phyloP scores from a whole-genome alignment of 331 rosid species.

The Malus hybrid region DNA sequence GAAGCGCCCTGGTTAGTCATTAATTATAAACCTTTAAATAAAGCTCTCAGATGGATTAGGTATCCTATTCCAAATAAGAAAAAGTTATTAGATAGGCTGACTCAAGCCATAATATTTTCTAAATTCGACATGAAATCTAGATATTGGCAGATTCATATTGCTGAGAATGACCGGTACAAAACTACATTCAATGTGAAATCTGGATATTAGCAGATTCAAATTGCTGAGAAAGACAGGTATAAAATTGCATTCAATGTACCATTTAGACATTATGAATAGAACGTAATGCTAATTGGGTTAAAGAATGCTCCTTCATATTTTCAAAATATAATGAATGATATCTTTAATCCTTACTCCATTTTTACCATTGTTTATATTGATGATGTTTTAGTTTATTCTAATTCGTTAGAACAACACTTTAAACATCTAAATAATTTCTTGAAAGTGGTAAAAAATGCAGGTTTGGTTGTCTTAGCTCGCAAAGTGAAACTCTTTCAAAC shows the following conservation, averaged over 20 bases:
- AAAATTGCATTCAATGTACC: not conserved
- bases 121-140: not conserved
- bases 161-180: not conserved
- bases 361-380: not conserved
- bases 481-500: too few species aligned
- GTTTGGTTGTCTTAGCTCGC: too few species aligned
- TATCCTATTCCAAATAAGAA: not conserved
- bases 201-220: too few species aligned
- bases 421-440: not conserved
- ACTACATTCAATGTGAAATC: not conserved
- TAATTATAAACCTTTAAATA: not conserved
- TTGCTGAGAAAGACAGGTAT: too few species aligned
- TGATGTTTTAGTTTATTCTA: not conserved
- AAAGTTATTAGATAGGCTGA: not conserved
- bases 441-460: too few species aligned
- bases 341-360: not conserved
- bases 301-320: not conserved
- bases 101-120: not conserved
- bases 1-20: too few species aligned
- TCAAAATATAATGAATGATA: not conserved
- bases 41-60: not conserved
- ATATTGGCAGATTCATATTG: not conserved
- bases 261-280: not conserved
- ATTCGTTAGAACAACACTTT: not conserved
- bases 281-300: not conserved